phyloP scores from a whole-genome alignment of 345 rosid genomes.

The Balakata baccata region DNA sequence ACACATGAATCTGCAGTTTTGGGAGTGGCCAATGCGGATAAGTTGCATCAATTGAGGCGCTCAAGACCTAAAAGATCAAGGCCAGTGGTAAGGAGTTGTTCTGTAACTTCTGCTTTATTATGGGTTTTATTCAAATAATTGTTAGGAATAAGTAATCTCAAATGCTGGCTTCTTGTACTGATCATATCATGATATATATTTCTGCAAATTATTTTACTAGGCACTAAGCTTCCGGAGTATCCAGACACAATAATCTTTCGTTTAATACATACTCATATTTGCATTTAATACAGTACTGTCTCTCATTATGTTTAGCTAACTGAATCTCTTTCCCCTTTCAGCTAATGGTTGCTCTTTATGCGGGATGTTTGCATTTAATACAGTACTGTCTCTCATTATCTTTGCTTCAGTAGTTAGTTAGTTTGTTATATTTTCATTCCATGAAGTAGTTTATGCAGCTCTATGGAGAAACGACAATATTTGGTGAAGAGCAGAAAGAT shows the following conservation, averaged over 20 bases:
- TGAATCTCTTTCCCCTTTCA: not conserved
- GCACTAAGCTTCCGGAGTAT: not conserved
- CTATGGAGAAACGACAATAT: not conserved
- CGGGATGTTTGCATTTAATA: not conserved
- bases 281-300: no score
- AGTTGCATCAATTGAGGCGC: constrained; percentile 63
- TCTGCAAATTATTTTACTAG: not conserved
- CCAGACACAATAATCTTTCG: not conserved
- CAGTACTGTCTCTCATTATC: not conserved
- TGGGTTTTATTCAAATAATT: not conserved
- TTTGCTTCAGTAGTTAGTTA: not conserved
- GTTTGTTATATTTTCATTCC: not conserved
- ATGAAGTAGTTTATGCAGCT: not conserved
- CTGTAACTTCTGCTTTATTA: not conserved
- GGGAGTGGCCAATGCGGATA: constrained; percentile 57
- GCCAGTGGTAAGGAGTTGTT: constrained; percentile 48
- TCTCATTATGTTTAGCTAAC: not conserved
- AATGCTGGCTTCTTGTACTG: not conserved
- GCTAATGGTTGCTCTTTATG: not conserved
- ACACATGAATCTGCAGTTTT: constrained; percentile 77
- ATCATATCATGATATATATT: not conserved
- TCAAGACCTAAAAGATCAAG: constrained; percentile 69
- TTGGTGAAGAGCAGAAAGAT: not conserved
- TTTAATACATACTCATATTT: constrained; percentile 70
- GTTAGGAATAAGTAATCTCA: not conserved